Evolutionary conservation across 2,329 filamentous ascomycete genomes (phyloP).

Genomic region (Rhytidhysteron rufulum): DNA sequence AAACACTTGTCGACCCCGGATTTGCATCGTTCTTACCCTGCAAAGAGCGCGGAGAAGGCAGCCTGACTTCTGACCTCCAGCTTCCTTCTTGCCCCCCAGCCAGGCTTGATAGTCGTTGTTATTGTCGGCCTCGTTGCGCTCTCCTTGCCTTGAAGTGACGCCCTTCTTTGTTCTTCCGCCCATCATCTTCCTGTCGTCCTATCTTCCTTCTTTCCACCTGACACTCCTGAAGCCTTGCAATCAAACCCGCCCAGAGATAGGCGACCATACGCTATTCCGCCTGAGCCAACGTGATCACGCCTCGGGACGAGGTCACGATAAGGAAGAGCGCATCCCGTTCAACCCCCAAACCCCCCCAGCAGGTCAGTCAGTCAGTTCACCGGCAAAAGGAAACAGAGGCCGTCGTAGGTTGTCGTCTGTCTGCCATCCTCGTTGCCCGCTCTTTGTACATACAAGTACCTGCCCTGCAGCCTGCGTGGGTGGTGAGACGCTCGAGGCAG

Average conservation of each 20-base stretch:
- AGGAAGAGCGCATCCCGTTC: too few relatives aligned
- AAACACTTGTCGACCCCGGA: constrained; percentile 6
- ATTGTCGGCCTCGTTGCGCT: not conserved
- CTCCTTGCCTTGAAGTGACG: constrained; percentile 3
- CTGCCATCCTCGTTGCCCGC: not conserved
- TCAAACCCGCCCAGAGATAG: too few relatives aligned
- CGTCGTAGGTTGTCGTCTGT: not conserved
- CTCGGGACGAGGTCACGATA: constrained; percentile 5
- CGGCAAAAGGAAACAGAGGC: constrained; percentile 1
- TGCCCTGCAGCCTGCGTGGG: constrained; percentile 1
- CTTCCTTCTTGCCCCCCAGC: too few relatives aligned
- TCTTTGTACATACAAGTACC: not conserved
- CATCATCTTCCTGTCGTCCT: too few relatives aligned
- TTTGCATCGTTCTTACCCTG: constrained; percentile 4
- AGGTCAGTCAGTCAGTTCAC: not conserved
- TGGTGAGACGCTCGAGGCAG: not conserved
- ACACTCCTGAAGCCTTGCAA: too few relatives aligned
- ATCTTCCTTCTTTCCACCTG: too few relatives aligned
- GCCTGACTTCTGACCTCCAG: not conserved
- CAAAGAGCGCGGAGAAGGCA: constrained; percentile 3
- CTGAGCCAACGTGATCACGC: constrained; percentile 3
- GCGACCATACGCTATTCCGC: too few relatives aligned
- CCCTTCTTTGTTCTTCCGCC: constrained; percentile 4
- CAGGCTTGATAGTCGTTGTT: too few relatives aligned
- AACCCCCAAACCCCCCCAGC: too few relatives aligned